Percentiles rank a stretch among this genome's conserved stretches.
These are phyloP conservation scores for Neurospora sp. DNA, from an alignment of 495 filamentous ascomycete genomes.

Conservation along the genomic window DNA sequence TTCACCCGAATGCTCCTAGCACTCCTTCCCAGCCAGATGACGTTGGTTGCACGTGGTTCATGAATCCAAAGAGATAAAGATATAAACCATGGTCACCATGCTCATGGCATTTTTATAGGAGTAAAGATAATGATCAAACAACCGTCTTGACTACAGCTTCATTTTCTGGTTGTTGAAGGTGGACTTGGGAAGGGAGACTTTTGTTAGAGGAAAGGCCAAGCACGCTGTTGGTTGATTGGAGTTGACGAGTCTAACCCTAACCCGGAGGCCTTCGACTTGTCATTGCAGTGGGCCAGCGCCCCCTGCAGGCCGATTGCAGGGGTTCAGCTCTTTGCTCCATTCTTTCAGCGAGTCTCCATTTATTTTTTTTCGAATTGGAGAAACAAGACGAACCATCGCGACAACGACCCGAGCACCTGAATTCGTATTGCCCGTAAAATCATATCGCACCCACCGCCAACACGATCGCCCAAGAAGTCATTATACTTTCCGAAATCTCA, in stretches of 20 bases:
- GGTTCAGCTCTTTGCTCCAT: background rate
- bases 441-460: background rate
- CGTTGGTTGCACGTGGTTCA: background rate
- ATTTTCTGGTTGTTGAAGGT: background rate
- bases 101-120: background rate
- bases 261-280: background rate
- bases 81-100: background rate
- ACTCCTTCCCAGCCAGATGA: background rate
- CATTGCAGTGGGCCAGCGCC: background rate
- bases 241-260: background rate
- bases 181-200: background rate
- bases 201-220: no score
- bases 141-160: background rate
- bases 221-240: no score
- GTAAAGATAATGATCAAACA: background rate
- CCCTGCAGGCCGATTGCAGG: background rate
- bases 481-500: background rate
- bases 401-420: background rate
- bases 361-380: background rate
- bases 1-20: background rate
- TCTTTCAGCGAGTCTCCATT: background rate
- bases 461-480: background rate
- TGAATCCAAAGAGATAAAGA: background rate
- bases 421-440: background rate
- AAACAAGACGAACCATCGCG: background rate